A percentile compares a stretch with the other conserved stretches of the same genome.
phyloP scores from a whole-genome alignment of 2,329 filamentous ascomycete species.

The Cercospora berteroae region DNA sequence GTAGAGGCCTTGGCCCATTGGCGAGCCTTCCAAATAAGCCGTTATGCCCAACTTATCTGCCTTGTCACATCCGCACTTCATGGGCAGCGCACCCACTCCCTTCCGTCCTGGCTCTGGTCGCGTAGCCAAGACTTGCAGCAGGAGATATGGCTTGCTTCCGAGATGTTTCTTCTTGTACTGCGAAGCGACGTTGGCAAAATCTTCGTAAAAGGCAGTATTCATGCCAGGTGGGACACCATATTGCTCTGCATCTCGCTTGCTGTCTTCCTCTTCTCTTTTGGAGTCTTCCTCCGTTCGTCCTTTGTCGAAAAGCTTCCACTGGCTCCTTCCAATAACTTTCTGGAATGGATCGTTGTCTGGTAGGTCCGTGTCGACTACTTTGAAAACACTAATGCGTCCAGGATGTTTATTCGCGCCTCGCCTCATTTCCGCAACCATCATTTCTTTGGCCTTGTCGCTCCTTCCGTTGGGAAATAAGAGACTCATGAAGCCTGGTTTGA shows the following conservation, averaged over 20 bases:
- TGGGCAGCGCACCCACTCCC: slow-evolving; percentile 41
- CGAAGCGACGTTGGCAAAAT: slow-evolving; percentile 23
- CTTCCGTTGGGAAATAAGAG: slow-evolving; percentile 35
- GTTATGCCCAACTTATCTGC: slow-evolving; percentile 42
- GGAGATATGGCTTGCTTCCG: slow-evolving; percentile 25
- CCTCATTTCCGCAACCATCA: slow-evolving; percentile 11
- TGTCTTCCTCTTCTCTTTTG: slow-evolving; percentile 27
- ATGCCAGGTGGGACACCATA: slow-evolving; percentile 23
- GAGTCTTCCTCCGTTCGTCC: slow-evolving; percentile 32
- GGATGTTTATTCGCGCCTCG: slow-evolving; percentile 22
- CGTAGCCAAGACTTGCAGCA: slow-evolving; percentile 37
- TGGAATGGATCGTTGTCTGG: slow-evolving; percentile 25
- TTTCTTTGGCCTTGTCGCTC: slow-evolving; percentile 17
- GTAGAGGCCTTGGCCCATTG: slow-evolving; percentile 42
- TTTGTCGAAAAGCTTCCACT: slow-evolving; percentile 34
- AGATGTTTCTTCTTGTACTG: slow-evolving; percentile 28
- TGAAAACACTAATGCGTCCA: slow-evolving; percentile 24
- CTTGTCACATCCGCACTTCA: slow-evolving; percentile 42
- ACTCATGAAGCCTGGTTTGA: slow-evolving; percentile 31
- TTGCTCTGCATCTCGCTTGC: slow-evolving; percentile 22
- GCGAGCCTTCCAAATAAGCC: slow-evolving; percentile 44
- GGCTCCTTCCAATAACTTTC: slow-evolving; percentile 33
- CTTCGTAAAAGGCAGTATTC: slow-evolving; percentile 23
- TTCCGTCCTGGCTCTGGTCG: slow-evolving; percentile 42
- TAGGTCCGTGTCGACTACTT: slow-evolving; percentile 34